Conservation (phyloP, 164 flowering plant genomes). For the Macadamia tetraphylla region DNA sequence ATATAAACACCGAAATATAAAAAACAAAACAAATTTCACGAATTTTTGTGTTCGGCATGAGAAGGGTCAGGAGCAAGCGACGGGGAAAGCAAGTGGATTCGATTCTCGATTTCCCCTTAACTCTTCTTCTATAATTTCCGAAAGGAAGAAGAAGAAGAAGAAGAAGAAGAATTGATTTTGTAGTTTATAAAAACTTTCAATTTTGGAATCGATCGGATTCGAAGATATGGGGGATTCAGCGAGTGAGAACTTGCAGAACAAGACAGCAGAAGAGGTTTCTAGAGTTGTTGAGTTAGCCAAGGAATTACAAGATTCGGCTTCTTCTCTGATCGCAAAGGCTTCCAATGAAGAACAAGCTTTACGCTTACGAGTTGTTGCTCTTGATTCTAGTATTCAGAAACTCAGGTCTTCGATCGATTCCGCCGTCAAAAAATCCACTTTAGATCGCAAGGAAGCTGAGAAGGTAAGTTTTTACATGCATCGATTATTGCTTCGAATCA, state of each 20-base stretch:
- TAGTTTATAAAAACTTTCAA: too few relatives aligned
- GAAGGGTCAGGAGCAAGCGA: too few relatives aligned
- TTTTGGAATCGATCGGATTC: not conserved
- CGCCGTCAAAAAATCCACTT: conserved; percentile 14
- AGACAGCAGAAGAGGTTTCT: conserved; percentile 38
- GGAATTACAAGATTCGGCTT: conserved; percentile 70
- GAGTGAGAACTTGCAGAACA: conserved; percentile 5
- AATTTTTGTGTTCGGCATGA: too few relatives aligned
- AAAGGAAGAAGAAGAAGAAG: too few relatives aligned
- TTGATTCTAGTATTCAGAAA: conserved; percentile 44
- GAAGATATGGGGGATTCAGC: conserved; percentile 17
- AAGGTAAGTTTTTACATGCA: conserved; percentile 29
- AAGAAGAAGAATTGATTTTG: not conserved
- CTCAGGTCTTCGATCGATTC: conserved; percentile 36
- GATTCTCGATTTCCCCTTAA: too few relatives aligned
- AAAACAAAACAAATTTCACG: too few relatives aligned
- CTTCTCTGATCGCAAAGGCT: conserved; percentile 41
- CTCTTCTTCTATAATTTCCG: not conserved
- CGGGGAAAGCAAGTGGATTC: too few relatives aligned
- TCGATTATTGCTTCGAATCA: not conserved
- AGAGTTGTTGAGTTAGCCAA: conserved; percentile 57
- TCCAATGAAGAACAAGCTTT: conserved; percentile 59
- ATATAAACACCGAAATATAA: too few relatives aligned
- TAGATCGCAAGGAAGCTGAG: conserved; percentile 43
- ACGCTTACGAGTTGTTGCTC: conserved; percentile 44